phyloP scores from a whole-genome alignment of 2,329 filamentous ascomycete species.

The Cordyceps cateniannulata region DNA sequence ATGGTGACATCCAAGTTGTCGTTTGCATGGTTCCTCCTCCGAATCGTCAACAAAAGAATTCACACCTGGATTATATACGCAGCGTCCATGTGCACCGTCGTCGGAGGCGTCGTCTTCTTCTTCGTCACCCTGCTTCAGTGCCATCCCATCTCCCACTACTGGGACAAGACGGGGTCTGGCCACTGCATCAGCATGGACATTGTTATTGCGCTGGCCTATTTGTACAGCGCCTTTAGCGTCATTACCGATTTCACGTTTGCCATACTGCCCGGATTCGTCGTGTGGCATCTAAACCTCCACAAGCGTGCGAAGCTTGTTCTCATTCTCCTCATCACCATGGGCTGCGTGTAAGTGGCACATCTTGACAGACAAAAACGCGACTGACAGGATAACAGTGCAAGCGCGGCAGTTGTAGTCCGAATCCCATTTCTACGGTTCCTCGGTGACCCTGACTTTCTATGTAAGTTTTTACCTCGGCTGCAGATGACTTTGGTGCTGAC shows the following conservation, averaged over 20 bases:
- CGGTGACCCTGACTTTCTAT: conserved; percentile 36
- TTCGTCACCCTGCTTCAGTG: conserved; percentile 37
- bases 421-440: conserved; percentile 33
- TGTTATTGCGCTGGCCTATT: conserved; percentile 45
- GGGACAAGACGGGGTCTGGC: conserved; percentile 29
- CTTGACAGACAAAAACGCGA: not conserved
- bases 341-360: conserved; percentile 37
- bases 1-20: conserved; percentile 36
- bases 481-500: not conserved
- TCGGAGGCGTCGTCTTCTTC: conserved; percentile 34
- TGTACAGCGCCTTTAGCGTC: conserved; percentile 44
- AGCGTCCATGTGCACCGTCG: conserved; percentile 28
- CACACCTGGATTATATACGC: conserved; percentile 31
- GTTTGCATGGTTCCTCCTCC: conserved; percentile 36
- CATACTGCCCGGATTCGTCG: conserved; percentile 45
- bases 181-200: conserved; percentile 33
- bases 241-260: conserved; percentile 46
- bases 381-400: conserved; percentile 30
- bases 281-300: conserved; percentile 50
- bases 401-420: conserved; percentile 36
- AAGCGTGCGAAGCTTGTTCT: conserved; percentile 43
- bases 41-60: conserved; percentile 28
- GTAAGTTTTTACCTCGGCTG: conserved; percentile 21
- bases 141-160: conserved; percentile 33
- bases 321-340: conserved; percentile 48